Percentiles rank a stretch among this genome's conserved stretches.
phyloP scores from a whole-genome alignment of 495 filamentous ascomycete genomes.

The Sporormia fimetaria region DNA sequence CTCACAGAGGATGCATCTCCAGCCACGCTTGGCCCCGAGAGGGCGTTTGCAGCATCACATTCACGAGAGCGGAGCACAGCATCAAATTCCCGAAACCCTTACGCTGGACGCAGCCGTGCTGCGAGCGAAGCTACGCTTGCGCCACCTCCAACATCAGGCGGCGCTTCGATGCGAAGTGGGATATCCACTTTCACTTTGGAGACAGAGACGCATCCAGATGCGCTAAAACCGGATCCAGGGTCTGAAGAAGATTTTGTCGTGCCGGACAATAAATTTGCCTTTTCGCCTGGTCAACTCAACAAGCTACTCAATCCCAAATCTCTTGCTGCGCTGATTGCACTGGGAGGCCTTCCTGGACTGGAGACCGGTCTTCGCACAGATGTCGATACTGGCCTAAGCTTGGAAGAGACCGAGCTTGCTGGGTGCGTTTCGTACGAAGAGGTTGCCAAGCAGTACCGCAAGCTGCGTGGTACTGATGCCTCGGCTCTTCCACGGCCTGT shows the following conservation, averaged over 20 bases:
- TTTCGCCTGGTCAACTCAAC: conserved; percentile 66
- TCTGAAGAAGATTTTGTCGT: conserved; percentile 62
- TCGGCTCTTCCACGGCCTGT: conserved; percentile 14
- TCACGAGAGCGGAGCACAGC: conserved; percentile 4
- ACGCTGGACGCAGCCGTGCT: conserved; percentile 7
- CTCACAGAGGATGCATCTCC: conserved; percentile 8
- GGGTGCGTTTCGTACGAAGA: conserved; percentile 59
- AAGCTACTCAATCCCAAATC: conserved; percentile 80
- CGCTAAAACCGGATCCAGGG: conserved; percentile 55
- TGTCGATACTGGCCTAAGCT: conserved; percentile 52
- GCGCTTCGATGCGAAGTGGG: conserved; percentile 7
- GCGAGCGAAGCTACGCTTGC: conserved; percentile 16
- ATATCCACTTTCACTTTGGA: conserved; percentile 6
- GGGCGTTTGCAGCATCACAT: conserved; percentile 5
- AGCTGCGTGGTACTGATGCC: conserved; percentile 4
- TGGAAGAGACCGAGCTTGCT: conserved; percentile 58
- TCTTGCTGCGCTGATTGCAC: conserved; percentile 58
- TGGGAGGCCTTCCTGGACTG: conserved; percentile 66
- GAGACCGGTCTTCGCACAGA: conserved; percentile 68
- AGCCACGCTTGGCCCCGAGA: conserved; percentile 9
- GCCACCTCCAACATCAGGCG: conserved; percentile 8
- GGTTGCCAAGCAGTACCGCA: conserved; percentile 30
- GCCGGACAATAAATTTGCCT: conserved; percentile 68
- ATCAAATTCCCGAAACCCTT: background rate
- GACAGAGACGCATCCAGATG: conserved; percentile 39